Conservation (phyloP, 805 yeast genomes). For the Grigorovia yakushimaensis region DNA sequence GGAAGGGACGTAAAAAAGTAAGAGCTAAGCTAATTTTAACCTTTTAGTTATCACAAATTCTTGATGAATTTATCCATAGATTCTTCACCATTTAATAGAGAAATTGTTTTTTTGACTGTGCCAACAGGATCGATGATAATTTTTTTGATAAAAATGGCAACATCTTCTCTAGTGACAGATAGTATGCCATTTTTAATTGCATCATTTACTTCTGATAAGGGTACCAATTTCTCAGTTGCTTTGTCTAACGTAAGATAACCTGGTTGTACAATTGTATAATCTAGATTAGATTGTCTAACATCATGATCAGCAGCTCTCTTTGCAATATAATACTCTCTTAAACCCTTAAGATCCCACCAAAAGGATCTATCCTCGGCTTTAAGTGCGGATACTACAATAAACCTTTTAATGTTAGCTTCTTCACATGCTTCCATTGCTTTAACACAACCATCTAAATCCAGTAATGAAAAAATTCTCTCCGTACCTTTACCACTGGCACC, state of each 20-base stretch:
- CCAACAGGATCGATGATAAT: slow-evolving; percentile 29
- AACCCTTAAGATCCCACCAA: slow-evolving; percentile 31
- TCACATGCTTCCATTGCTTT: slow-evolving; percentile 47
- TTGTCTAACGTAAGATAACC: slow-evolving; percentile 25
- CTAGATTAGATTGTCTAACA: slow-evolving; percentile 32
- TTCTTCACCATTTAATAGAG: slow-evolving; percentile 35
- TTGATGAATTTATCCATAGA: slow-evolving; percentile 18
- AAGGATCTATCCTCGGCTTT: slow-evolving; percentile 42
- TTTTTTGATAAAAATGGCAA: slow-evolving; percentile 38
- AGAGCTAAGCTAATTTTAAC: no score
- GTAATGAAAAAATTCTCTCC: slow-evolving; percentile 35
- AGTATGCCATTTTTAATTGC: slow-evolving; percentile 2
- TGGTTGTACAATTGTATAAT: slow-evolving; percentile 52
- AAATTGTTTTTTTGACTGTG: slow-evolving; percentile 36
- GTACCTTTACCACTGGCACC: slow-evolving; percentile 53
- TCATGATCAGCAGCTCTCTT: slow-evolving; percentile 51
- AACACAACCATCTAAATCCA: slow-evolving; percentile 56
- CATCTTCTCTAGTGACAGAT: slow-evolving; percentile 38
- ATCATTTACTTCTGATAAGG: slow-evolving; percentile 10
- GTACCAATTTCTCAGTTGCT: slow-evolving; percentile 35
- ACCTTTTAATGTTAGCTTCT: slow-evolving; percentile 34
- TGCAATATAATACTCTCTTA: slow-evolving; percentile 46
- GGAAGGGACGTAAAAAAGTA: no score
- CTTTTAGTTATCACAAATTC: slow-evolving; percentile 4
- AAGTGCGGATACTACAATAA: slow-evolving; percentile 46